phyloP scores from a whole-genome alignment of 805 yeast species.

The Myxozyma vanderwaltii region DNA sequence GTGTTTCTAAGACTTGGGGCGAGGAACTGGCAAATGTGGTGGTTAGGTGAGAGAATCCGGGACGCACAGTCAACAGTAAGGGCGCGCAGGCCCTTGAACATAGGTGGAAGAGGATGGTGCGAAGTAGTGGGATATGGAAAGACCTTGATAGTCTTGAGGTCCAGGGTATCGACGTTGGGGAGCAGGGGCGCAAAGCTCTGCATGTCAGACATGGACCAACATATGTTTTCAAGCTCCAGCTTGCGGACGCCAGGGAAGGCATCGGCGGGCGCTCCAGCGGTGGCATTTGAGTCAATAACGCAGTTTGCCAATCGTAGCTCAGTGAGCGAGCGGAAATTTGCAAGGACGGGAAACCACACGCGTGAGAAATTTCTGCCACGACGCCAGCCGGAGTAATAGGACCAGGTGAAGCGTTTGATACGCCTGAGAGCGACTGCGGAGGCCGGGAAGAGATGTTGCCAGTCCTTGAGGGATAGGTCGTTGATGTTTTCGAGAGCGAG shows the following conservation, averaged over 20 bases:
- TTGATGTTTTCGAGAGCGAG: constrained; percentile 30
- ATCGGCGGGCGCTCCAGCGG: constrained; percentile 5
- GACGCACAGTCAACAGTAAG: constrained; percentile 32
- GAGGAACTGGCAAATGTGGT: constrained; percentile 30
- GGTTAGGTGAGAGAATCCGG: constrained; percentile 32
- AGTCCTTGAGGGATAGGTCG: constrained; percentile 25
- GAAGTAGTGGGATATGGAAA: constrained; percentile 27
- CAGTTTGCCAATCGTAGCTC: constrained; percentile 29
- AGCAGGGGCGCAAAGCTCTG: constrained; percentile 23
- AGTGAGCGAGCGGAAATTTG: constrained; percentile 19
- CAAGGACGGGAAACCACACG: constrained; percentile 25
- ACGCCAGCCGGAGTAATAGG: constrained; percentile 34
- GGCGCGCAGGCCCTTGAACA: constrained; percentile 21
- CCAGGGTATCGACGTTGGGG: constrained; percentile 22
- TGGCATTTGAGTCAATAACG: constrained; percentile 23
- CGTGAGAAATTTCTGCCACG: constrained; percentile 34
- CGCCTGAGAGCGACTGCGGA: constrained; percentile 23
- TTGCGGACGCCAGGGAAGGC: constrained; percentile 11
- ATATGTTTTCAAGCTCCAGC: constrained; percentile 28
- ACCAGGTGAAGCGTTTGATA: constrained; percentile 23
- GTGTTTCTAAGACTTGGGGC: constrained; percentile 23
- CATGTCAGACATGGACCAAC: constrained; percentile 30
- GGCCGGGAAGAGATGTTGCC: constrained; percentile 32
- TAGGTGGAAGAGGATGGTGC: constrained; percentile 31
- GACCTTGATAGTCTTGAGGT: constrained; percentile 30